phyloP scores from a whole-genome alignment of 176 grass and related monocot species.

The Dactylis glomerata region DNA sequence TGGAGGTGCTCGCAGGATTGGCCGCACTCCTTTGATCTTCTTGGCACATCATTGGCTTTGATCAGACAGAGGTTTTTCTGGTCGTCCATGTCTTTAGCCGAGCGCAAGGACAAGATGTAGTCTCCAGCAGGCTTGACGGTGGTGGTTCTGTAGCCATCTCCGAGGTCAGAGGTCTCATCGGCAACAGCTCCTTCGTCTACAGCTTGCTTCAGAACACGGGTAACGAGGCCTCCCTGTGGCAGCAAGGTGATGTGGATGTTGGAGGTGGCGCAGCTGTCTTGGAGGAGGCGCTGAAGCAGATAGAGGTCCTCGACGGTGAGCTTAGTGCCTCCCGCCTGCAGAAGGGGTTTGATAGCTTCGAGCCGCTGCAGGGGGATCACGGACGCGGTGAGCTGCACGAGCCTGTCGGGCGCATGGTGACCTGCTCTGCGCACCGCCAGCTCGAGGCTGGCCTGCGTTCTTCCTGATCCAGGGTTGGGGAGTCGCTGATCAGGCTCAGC shows the following conservation, averaged over 20 bases:
- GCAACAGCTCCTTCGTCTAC: neutral
- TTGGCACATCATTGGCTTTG: too few relatives aligned
- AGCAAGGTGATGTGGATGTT: neutral
- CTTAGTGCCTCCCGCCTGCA: neutral
- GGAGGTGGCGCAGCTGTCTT: neutral
- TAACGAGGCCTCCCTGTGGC: neutral
- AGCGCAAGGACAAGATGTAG: neutral
- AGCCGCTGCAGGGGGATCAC: neutral
- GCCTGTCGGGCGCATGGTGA: neutral
- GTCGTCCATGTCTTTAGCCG: neutral
- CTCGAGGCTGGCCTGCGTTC: neutral
- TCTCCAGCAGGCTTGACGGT: neutral
- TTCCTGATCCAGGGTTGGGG: neutral
- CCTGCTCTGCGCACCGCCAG: neutral
- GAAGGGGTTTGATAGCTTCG: neutral
- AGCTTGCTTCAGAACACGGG: neutral
- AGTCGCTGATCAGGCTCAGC: neutral
- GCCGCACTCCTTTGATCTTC: neutral
- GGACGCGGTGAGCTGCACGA: neutral
- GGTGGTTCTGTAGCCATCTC: too few relatives aligned
- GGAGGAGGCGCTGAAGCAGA: neutral
- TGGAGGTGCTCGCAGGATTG: neutral
- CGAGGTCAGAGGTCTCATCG: neutral
- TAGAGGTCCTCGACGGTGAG: neutral
- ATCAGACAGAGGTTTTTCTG: too few relatives aligned